A percentile compares a stretch with the other conserved stretches of the same genome.
Conservation (phyloP, 2,329 filamentous ascomycete genomes). For the Calonectria leucothoes region DNA sequence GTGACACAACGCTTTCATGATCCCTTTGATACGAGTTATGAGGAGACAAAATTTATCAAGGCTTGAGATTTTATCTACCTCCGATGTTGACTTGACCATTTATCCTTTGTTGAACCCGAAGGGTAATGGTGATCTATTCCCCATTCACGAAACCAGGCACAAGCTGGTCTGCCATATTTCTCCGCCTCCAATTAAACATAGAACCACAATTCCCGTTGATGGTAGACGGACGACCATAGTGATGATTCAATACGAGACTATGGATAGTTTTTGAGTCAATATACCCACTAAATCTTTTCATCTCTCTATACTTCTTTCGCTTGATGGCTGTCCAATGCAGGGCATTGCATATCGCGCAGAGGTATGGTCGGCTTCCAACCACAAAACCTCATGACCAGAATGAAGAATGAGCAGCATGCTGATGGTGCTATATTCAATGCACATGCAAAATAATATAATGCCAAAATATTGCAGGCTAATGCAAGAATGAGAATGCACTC, state of each 20-base stretch:
- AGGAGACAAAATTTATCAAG: neutral
- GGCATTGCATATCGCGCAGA: neutral
- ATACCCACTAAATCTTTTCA: neutral
- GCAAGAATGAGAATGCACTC: neutral
- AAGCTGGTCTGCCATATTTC: neutral
- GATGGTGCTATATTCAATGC: neutral
- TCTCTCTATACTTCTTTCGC: neutral
- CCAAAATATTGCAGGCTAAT: neutral
- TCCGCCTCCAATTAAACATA: neutral
- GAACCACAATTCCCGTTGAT: neutral
- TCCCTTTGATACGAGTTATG: neutral
- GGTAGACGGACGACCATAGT: neutral
- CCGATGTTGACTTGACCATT: neutral
- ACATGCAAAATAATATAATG: neutral
- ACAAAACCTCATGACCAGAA: neutral
- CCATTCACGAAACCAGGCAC: neutral
- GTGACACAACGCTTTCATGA: neutral
- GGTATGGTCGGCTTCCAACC: neutral
- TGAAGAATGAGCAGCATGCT: neutral
- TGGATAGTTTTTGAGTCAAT: neutral
- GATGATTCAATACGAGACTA: neutral
- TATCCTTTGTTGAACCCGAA: neutral
- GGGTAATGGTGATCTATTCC: constrained; percentile 5
- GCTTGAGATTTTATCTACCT: neutral
- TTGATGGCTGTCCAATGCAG: constrained; percentile 1